These are phyloP conservation scores for Candida tropicalis DNA, from an alignment of 1,139 yeast species.

Conservation along the genomic window DNA sequence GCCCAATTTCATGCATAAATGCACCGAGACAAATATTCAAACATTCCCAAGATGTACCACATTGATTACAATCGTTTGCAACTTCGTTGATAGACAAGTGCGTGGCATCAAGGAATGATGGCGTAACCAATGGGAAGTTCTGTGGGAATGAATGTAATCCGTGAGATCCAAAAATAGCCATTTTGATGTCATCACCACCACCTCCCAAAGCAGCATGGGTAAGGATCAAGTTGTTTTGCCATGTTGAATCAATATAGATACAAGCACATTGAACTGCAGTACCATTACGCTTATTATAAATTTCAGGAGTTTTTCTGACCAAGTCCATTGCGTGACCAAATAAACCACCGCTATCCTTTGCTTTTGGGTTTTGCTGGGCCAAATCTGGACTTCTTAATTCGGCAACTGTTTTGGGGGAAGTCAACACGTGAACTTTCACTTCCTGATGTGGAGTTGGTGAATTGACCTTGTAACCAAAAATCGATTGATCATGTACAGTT, in stretches of 20 bases:
- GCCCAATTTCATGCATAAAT: conserved; percentile 94
- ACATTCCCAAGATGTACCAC: conserved; percentile 92
- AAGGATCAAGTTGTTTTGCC: conserved; percentile 70
- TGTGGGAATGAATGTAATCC: conserved; percentile 91
- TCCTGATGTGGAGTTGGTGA: conserved; percentile 56
- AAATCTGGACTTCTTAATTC: conserved; percentile 76
- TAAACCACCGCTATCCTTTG: conserved; percentile 71
- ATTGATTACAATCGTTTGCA: conserved; percentile 84
- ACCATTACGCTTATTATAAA: conserved; percentile 19
- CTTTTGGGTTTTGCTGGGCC: conserved; percentile 85
- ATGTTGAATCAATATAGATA: conserved; percentile 80
- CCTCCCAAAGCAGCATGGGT: conserved; percentile 98
- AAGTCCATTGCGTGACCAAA: conserved; percentile 81
- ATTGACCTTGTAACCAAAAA: conserved; percentile 39
- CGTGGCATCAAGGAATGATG: conserved; percentile 73
- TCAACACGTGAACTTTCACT: conserved; percentile 74
- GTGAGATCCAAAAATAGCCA: conserved; percentile 94
- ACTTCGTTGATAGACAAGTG: conserved; percentile 65
- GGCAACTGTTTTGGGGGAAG: conserved; percentile 64
- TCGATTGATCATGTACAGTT: conserved; percentile 26
- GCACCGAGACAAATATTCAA: conserved; percentile 88
- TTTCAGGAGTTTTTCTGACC: conserved; percentile 41
- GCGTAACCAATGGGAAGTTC: conserved; percentile 67
- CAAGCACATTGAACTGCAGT: conserved; percentile 81
- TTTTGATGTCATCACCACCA: conserved; percentile 64